A percentile compares a stretch with the other conserved stretches of the same genome.
phyloP scores from a whole-genome alignment of 192 early-diverging fungal genomes.

The Tieghemiomyces parasiticus region DNA sequence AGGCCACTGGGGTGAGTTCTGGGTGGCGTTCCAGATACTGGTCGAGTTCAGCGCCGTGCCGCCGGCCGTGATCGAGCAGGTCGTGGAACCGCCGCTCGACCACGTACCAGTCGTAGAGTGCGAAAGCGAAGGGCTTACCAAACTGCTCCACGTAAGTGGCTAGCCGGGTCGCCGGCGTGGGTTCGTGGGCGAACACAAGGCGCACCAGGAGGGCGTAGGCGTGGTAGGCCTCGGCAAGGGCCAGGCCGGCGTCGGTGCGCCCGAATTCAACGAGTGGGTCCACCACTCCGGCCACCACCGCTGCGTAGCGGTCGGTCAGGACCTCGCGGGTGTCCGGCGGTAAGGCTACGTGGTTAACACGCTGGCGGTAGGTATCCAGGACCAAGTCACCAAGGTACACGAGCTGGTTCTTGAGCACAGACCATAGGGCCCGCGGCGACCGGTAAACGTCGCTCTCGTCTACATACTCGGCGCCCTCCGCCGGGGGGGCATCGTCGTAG shows the following conservation, averaged over 20 bases:
- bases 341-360: constrained; percentile 12
- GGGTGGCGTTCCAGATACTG: background rate
- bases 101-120: constrained; percentile 24
- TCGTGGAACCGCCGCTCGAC: background rate
- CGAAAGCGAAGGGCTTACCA: constrained; percentile 18
- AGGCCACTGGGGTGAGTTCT: background rate
- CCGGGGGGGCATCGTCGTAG: constrained; percentile 1
- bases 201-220: constrained; percentile 19
- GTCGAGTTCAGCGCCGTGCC: background rate
- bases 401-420: constrained; percentile 20
- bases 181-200: constrained; percentile 18
- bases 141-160: constrained; percentile 17
- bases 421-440: constrained; percentile 21
- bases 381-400: constrained; percentile 22
- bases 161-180: constrained; percentile 11
- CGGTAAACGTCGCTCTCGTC: constrained; percentile 15
- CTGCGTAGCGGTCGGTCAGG: constrained; percentile 16
- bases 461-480: background rate
- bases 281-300: constrained; percentile 17
- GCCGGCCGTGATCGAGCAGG: constrained; percentile 1
- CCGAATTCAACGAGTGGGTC: constrained; percentile 22
- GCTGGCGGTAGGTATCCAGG: constrained; percentile 22
- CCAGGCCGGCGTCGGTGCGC: constrained; percentile 20
- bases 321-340: background rate
- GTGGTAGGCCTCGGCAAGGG: constrained; percentile 26